Percentiles rank a stretch among this genome's conserved stretches.
phyloP scores from a whole-genome alignment of 192 early-diverging fungal genomes.

The Linnemannia hyalina region DNA sequence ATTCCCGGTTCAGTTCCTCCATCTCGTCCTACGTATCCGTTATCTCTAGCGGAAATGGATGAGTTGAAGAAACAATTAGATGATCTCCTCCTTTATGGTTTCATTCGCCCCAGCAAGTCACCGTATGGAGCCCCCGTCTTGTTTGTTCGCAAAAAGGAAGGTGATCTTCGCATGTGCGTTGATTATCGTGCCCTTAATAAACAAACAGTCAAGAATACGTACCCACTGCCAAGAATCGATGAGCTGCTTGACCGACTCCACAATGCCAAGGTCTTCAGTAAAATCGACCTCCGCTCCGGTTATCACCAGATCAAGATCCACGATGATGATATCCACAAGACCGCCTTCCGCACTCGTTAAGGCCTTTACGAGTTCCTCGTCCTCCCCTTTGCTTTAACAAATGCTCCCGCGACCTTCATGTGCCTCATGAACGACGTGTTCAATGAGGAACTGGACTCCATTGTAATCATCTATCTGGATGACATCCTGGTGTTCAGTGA shows the following conservation, averaged over 20 bases:
- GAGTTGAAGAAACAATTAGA: constrained; percentile 35
- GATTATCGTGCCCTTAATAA: constrained; percentile 57
- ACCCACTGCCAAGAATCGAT: constrained; percentile 64
- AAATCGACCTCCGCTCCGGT: constrained; percentile 56
- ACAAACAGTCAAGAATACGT: constrained; percentile 59
- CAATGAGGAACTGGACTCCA: no score
- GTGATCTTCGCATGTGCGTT: no score
- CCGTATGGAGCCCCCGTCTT: no score
- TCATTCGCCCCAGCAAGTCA: no score
- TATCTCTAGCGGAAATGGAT: constrained; percentile 19
- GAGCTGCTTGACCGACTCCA: constrained; percentile 55
- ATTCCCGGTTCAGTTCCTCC: background rate
- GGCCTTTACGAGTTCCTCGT: constrained; percentile 65
- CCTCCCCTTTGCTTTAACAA: constrained; percentile 74
- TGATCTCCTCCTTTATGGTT: constrained; percentile 38
- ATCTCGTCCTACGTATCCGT: constrained; percentile 19
- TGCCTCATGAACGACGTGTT: no score
- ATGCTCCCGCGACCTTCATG: constrained; percentile 71
- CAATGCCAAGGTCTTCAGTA: constrained; percentile 50
- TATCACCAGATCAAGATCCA: constrained; percentile 61
- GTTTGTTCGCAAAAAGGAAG: no score
- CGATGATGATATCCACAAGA: constrained; percentile 44
- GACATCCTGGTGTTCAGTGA: no score
- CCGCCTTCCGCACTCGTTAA: constrained; percentile 23
- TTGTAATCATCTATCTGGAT: no score